Base-by-base conservation (phyloP, 2,329 filamentous ascomycete species). In the Paraphoma chrysanthemicola region DNA sequence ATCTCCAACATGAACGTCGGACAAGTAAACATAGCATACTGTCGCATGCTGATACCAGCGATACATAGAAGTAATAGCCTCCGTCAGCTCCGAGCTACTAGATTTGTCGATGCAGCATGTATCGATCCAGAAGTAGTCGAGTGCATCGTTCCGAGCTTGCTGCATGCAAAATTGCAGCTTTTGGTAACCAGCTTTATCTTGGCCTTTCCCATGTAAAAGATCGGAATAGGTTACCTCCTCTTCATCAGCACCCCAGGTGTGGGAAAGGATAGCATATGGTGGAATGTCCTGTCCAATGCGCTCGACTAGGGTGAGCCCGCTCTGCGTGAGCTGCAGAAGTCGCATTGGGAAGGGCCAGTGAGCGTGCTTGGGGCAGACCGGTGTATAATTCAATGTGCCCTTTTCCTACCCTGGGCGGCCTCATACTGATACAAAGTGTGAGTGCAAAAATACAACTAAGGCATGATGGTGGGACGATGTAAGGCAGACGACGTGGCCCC, bases 1-100 rank as follows among this genome's bases (percentile, higher is more conserved):
- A n/a, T n/a, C n/a, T n/a, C 16, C 39, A n/a, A 10, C 7, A 52
- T 7, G 46, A 53, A 53, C 51, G 29, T 53, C 44, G n/a, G 51
- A 48, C 18, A 53, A 17, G 12, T 48, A 53, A 14, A 53, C 44
- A 33, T 53, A 53, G 36, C 51, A 53, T 33, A 17, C 23, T 2
- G 33, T 29, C 16, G 51, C 44, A 23, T 44, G 23, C 16, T 48
- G 16, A 28, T 53, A 53, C 44, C 44, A 53, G 42, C 23, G 51
- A 28, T 48, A 48, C 48, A 51, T 51, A 6, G 46, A 54, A 12
- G 31, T 17, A 11, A 49, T 45, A 7, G 48, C 23, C n/a, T 38
- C 38, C 10, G 39, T 31, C 4, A 28, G 38, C 14, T 48, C 54
- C 14, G 30, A 28, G 29, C 38, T 48, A 23, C 44, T 46, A 7